Percentiles rank a stretch among this genome's conserved stretches.
Evolutionary conservation across 1,139 yeast species (phyloP).

Genomic region (Chernovozyma sophiae-reginae): DNA sequence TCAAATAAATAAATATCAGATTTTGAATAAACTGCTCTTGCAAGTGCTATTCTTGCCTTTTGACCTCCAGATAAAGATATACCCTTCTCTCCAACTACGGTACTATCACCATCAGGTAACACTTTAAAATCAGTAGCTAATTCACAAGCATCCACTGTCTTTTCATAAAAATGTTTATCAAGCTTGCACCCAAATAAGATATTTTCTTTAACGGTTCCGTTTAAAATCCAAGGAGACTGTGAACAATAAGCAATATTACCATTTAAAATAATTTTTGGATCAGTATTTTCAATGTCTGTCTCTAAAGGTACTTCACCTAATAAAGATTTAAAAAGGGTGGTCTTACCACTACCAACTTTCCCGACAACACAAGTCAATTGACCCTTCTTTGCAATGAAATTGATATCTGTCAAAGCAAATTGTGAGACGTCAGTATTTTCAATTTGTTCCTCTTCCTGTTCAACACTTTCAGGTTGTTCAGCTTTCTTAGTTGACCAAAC

Average conservation of each 20-base stretch:
- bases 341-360: conserved; percentile 26
- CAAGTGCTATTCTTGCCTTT: conserved; percentile 27
- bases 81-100: conserved; percentile 31
- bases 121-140: conserved; percentile 20
- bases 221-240: conserved; percentile 29
- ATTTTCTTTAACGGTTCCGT: conserved; percentile 26
- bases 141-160: conserved; percentile 25
- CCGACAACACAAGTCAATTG: conserved; percentile 27
- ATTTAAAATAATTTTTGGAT: conserved; percentile 11
- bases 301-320: conserved; percentile 20
- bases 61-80: conserved; percentile 32
- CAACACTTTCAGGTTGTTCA: conserved; percentile 13
- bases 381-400: conserved; percentile 21
- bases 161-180: conserved; percentile 19
- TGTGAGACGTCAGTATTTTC: conserved; percentile 2
- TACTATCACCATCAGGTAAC: conserved; percentile 27
- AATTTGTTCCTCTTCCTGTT: conserved; percentile 14
- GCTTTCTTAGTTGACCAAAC: conserved; percentile 15
- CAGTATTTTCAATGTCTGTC: conserved; percentile 3
- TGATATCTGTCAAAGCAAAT: conserved; percentile 17
- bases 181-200: conserved; percentile 29
- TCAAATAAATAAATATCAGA: conserved; percentile 26
- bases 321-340: conserved; percentile 21
- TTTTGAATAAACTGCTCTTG: conserved; percentile 28
- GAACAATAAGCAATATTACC: conserved; percentile 25